Evolutionary conservation across 2,329 filamentous ascomycete species (phyloP).

Genomic region (Exophiala phaeomuriformis): DNA sequence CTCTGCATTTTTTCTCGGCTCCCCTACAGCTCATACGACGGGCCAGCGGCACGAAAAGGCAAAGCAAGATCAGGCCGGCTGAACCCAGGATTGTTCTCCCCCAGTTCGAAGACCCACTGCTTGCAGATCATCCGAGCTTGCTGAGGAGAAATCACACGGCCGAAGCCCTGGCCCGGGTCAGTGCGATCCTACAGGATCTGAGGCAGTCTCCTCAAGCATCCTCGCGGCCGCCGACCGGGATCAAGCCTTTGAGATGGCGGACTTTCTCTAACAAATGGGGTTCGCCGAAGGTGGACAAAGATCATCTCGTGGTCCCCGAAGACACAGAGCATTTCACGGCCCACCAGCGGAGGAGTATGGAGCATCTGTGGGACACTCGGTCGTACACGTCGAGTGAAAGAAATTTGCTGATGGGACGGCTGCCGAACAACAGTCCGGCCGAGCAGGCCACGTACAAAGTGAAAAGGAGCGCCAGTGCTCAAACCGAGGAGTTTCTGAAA

Average conservation of each 20-base stretch:
- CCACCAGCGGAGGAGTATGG: slow-evolving; percentile 2
- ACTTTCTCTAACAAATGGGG: slow-evolving; percentile 9
- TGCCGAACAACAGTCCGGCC: slow-evolving; percentile 25
- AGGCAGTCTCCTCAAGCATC: slow-evolving; percentile 1
- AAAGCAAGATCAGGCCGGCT: not conserved
- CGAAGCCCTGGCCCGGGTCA: slow-evolving; percentile 17
- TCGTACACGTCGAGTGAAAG: slow-evolving; percentile 25
- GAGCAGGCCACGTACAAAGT: slow-evolving; percentile 26
- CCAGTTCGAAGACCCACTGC: not conserved
- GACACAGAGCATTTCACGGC: slow-evolving; percentile 1
- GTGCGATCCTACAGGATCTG: slow-evolving; percentile 18
- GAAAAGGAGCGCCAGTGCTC: slow-evolving; percentile 25
- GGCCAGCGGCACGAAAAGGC: slow-evolving; percentile 5
- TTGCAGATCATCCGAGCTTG: slow-evolving; percentile 17
- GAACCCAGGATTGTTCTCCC: not conserved
- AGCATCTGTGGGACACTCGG: slow-evolving; percentile 3
- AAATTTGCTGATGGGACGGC: slow-evolving; percentile 17
- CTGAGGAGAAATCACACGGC: slow-evolving; percentile 21
- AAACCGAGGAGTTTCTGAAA: slow-evolving; percentile 27
- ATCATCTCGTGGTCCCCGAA: not conserved
- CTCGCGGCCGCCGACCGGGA: slow-evolving; percentile 1
- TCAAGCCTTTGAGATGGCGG: slow-evolving; percentile 10
- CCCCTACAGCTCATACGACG: slow-evolving; percentile 12
- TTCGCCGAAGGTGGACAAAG: not conserved
- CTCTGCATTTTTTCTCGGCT: slow-evolving; percentile 15